Conservation (phyloP, 2,329 filamentous ascomycete species). For the Colletotrichum lini region DNA sequence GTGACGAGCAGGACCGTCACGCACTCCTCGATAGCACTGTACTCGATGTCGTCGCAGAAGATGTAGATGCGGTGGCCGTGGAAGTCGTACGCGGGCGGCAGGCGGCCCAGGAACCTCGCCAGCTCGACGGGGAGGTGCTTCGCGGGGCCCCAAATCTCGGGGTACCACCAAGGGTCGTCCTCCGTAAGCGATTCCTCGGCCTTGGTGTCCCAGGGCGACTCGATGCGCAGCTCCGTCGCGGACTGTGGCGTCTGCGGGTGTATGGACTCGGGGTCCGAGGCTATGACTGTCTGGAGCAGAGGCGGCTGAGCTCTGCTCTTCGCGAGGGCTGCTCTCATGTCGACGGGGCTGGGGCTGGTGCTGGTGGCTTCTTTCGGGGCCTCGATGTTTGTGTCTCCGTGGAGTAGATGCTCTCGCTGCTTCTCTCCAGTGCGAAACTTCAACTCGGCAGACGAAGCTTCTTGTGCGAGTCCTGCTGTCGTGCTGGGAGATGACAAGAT, state of each 20-base stretch:
- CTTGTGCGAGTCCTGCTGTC: neutral
- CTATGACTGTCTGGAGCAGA: neutral
- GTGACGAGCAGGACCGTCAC: constrained; percentile 1
- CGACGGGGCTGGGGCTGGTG: neutral
- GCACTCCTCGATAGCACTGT: neutral
- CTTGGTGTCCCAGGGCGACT: neutral
- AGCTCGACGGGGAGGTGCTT: neutral
- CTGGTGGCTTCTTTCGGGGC: neutral
- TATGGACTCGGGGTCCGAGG: neutral
- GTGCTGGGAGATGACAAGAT: neutral
- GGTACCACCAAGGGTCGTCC: constrained; percentile 11
- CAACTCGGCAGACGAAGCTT: neutral
- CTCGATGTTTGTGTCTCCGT: neutral
- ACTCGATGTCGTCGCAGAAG: neutral
- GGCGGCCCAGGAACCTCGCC: neutral
- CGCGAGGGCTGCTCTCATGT: neutral
- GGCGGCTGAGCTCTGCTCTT: constrained; percentile 4
- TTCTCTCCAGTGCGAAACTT: neutral
- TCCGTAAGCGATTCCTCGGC: neutral
- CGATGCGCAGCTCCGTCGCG: neutral
- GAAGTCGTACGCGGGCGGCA: neutral
- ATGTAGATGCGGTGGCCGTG: constrained; percentile 1
- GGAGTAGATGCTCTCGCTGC: neutral
- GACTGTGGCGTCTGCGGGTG: neutral
- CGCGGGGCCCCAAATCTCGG: constrained; percentile 11